These are phyloP conservation scores for Leucosporidium creatinivorum DNA, from an alignment of 768 basidiomycete genomes.

Conservation along the genomic window DNA sequence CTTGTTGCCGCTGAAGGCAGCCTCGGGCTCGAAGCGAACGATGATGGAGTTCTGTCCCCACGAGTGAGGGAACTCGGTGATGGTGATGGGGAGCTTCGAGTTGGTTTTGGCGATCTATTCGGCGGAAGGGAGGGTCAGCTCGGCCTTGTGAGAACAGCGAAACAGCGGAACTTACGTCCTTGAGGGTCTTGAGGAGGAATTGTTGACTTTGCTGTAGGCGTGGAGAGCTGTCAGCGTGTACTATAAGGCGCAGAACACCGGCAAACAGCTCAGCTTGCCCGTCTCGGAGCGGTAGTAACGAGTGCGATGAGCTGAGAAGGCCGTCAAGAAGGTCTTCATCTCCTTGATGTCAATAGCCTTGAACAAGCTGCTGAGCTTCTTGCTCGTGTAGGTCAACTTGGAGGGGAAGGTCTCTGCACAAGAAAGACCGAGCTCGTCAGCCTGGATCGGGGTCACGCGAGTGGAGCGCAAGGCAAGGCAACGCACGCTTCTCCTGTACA, in stretches of 20 bases:
- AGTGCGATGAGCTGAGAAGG: constrained; percentile 39
- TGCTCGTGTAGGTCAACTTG: constrained; percentile 19
- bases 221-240: neutral
- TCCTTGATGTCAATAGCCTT: constrained; percentile 14
- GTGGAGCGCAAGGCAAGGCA: neutral
- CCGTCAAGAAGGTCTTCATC: constrained; percentile 30
- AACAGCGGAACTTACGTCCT: constrained; percentile 3
- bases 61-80: constrained; percentile 42
- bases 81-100: constrained; percentile 25
- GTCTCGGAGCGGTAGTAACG: constrained; percentile 45
- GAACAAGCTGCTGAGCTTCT: constrained; percentile 19
- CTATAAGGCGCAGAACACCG: too few relatives aligned
- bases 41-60: constrained; percentile 43
- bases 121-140: neutral
- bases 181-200: constrained; percentile 42
- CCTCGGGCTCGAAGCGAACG: constrained; percentile 38
- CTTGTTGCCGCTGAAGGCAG: constrained; percentile 25
- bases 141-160: neutral
- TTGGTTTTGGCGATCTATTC: constrained; percentile 31
- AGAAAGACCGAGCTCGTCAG: neutral
- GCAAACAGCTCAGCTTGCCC: constrained; percentile 40
- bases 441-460: neutral
- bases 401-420: constrained; percentile 19
- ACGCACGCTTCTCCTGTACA: constrained; percentile 7
- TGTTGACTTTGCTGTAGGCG: constrained; percentile 36